Base-by-base conservation (phyloP, 1,284 basidiomycete species). In the Heterobasidion occidentale region DNA sequence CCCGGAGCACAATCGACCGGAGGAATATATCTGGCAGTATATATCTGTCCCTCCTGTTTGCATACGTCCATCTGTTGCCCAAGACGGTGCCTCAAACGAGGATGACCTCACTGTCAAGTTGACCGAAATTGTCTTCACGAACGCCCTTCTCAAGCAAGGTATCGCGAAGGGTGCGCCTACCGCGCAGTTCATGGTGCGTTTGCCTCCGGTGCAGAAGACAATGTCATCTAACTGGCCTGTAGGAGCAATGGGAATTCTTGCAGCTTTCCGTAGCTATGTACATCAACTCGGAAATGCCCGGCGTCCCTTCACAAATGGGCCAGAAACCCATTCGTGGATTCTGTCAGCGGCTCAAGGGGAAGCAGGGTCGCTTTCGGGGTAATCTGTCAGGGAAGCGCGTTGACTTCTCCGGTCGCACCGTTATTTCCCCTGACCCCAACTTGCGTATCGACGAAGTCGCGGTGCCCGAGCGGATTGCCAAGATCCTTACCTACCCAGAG, bases 1-100 rank as follows among this genome's bases (percentile, higher is more conserved):
- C 60, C 97, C 97, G 2, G 82, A 85, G 35, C 88, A 87, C 65
- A 95, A 95, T 54, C 77, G 97, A 55, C 97, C 97, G 1, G 97
- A 99, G 74, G 91, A 98, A 68, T 98, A 96, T 68, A 87, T 99
- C 57, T 99, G 97, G 97, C 95, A 98, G 71, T 99, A 99, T 71
- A 88, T 99, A n/a, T 97, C 94, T 36, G 97, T 99, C 14, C 97
- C 97, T 17, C 97, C 97, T 0, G 94, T 98, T 42, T 96, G 93
- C 68, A 99, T 99, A 58, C 86, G 97, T 47, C 97, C 97, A 0
- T 98, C 94, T 6, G 97, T 99, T 1, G 90, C 92, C 0, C 97
- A 98, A 69, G 97, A 99, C 65, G 93, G 90, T 14, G 94, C 94
- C 14, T 94, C 91, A 36, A 99, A 98, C 67, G 97, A 99, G 74